Evolutionary conservation across 352 stramenopile species (phyloP).

Genomic region (Pythium phragmitis): DNA sequence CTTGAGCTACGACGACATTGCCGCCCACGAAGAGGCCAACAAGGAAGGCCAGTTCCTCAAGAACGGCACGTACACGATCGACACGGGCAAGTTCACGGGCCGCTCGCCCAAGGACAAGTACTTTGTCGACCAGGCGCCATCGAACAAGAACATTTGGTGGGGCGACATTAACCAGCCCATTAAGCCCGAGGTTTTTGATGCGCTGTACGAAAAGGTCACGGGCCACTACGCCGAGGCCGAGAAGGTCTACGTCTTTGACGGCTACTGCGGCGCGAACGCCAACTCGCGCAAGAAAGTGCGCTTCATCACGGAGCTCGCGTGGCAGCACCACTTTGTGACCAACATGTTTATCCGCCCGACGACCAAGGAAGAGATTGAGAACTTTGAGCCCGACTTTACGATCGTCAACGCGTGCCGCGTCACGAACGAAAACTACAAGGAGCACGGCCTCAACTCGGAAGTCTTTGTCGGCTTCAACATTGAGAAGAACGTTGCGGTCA

Average conservation of each 20-base stretch:
- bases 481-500: slow-evolving; percentile 58
- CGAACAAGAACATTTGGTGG: slow-evolving; percentile 50
- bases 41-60: slow-evolving; percentile 50
- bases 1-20: slow-evolving; percentile 47
- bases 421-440: slow-evolving; percentile 54
- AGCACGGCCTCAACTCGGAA: slow-evolving; percentile 53
- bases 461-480: slow-evolving; percentile 73
- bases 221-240: slow-evolving; percentile 48
- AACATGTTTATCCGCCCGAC: slow-evolving; percentile 72
- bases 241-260: slow-evolving; percentile 62
- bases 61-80: slow-evolving; percentile 62
- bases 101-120: slow-evolving; percentile 65
- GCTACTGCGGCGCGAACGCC: slow-evolving; percentile 59
- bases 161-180: slow-evolving; percentile 56
- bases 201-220: slow-evolving; percentile 42
- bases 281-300: slow-evolving; percentile 57
- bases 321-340: slow-evolving; percentile 68
- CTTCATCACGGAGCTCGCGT: slow-evolving; percentile 59
- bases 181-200: slow-evolving; percentile 48
- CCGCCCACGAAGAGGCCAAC: slow-evolving; percentile 45
- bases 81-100: slow-evolving; percentile 66
- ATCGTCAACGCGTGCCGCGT: slow-evolving; percentile 71
- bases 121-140: slow-evolving; percentile 50
- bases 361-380: slow-evolving; percentile 46
- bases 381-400: slow-evolving; percentile 58